A percentile compares a stretch with the other conserved stretches of the same genome.
phyloP scores from a whole-genome alignment of 768 basidiomycete species.

The Podaxis rugospora region DNA sequence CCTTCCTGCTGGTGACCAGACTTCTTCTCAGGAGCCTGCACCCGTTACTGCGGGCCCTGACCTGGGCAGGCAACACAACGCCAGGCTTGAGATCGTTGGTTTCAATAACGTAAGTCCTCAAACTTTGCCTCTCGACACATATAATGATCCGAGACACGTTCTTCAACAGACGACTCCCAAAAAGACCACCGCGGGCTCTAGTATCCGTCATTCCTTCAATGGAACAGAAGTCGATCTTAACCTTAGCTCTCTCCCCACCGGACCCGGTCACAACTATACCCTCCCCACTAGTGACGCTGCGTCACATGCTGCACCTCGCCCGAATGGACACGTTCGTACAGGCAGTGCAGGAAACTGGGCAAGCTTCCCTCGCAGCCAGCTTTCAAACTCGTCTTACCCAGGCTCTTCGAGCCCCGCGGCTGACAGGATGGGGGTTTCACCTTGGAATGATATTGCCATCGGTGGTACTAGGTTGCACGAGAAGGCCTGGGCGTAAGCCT shows the following conservation, averaged over 20 bases:
- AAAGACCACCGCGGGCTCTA: constrained; percentile 46
- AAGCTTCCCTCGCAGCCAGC: constrained; percentile 50
- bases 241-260: constrained; percentile 52
- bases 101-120: constrained; percentile 54
- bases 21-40: constrained; percentile 64
- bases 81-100: constrained; percentile 69
- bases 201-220: constrained; percentile 70
- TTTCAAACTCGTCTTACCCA: constrained; percentile 46
- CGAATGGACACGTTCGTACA: constrained; percentile 66
- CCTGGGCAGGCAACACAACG: constrained; percentile 70
- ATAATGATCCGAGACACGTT: background rate
- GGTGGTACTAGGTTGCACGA: constrained; percentile 45
- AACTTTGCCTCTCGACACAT: background rate
- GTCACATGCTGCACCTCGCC: constrained; percentile 30
- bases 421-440: constrained; percentile 50
- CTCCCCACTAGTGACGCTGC: constrained; percentile 13
- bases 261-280: constrained; percentile 32
- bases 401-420: constrained; percentile 49
- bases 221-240: constrained; percentile 63
- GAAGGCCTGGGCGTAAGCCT: constrained; percentile 51
- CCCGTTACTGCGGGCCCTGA: constrained; percentile 86
- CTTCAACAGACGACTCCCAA: constrained; percentile 37
- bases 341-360: constrained; percentile 84
- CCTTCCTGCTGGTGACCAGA: constrained; percentile 53
- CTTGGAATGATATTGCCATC: constrained; percentile 56